Evolutionary conservation across 2,329 filamentous ascomycete species (phyloP).

Genomic region (Alternaria brassicicola): DNA sequence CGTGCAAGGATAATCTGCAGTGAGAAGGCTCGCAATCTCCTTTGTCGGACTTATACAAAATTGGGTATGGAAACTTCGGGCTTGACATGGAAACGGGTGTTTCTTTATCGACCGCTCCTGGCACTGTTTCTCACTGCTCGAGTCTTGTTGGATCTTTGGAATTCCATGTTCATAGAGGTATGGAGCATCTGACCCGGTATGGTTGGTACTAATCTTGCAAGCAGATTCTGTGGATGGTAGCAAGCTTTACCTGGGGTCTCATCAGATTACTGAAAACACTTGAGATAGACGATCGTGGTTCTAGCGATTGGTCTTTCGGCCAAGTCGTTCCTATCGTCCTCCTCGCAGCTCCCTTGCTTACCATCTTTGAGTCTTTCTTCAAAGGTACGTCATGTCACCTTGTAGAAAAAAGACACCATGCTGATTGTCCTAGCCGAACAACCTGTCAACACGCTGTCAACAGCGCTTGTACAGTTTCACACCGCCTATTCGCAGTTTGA

Average conservation of each 20-base stretch:
- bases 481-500: not conserved
- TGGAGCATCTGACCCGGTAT: not conserved
- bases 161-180: not conserved
- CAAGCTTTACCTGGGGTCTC: not conserved
- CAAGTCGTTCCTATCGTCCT: not conserved
- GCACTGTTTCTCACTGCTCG: not conserved
- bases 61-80: not conserved
- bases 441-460: not conserved
- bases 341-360: not conserved
- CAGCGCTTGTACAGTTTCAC: not conserved
- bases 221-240: not conserved
- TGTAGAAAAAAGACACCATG: not conserved
- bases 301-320: not conserved
- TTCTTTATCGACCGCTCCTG: not conserved
- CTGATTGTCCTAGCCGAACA: not conserved
- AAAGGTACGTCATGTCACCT: not conserved
- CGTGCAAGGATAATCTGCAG: not conserved
- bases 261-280: not conserved
- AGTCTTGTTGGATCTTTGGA: not conserved
- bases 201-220: not conserved
- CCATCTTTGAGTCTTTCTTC: not conserved
- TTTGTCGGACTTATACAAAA: not conserved
- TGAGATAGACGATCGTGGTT: not conserved
- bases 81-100: not conserved
- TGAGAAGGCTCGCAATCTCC: fast-evolving